A percentile compares a stretch with the other conserved stretches of the same genome.
phyloP scores from a whole-genome alignment of 2,329 filamentous ascomycete species.

The Huntiella bhutanensis region DNA sequence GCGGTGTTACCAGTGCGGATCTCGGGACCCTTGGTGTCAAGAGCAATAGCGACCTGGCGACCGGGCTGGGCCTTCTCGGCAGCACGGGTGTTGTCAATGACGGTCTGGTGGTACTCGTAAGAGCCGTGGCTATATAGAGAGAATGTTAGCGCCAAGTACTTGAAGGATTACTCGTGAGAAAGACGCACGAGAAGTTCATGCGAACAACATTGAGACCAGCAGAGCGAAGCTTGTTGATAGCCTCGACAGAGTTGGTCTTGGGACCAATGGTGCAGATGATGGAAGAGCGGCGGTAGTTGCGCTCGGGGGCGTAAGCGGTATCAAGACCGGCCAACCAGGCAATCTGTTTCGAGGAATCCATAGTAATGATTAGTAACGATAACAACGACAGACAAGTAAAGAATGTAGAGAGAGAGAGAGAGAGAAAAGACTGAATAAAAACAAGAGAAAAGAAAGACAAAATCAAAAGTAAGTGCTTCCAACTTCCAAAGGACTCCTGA shows the following conservation, averaged over 20 bases:
- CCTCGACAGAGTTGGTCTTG: slow-evolving; percentile 96
- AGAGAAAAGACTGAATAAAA: too few species aligned
- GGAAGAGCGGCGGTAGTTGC: slow-evolving; percentile 86
- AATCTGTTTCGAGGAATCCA: slow-evolving; percentile 20
- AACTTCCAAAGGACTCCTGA: too few species aligned
- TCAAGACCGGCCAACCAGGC: slow-evolving; percentile 55
- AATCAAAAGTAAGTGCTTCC: too few species aligned
- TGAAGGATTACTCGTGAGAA: background rate
- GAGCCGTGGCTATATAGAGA: slow-evolving; percentile 28
- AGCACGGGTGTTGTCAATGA: slow-evolving; percentile 85
- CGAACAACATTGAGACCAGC: slow-evolving; percentile 93
- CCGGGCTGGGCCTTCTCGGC: slow-evolving; percentile 63
- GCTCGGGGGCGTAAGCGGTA: slow-evolving; percentile 70
- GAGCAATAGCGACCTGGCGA: slow-evolving; percentile 84
- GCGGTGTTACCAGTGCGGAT: slow-evolving; percentile 49
- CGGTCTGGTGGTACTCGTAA: slow-evolving; percentile 95
- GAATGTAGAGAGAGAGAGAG: too few species aligned
- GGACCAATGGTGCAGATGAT: slow-evolving; percentile 99
- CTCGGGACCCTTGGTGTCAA: slow-evolving; percentile 51
- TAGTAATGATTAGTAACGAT: too few species aligned
- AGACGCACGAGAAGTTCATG: slow-evolving; percentile 64
- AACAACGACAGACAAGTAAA: too few species aligned
- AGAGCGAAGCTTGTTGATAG: slow-evolving; percentile 81
- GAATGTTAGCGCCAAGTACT: background rate
- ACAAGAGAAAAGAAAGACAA: too few species aligned